Percentiles rank a stretch among this genome's conserved stretches.
Conservation (phyloP, 2,329 filamentous ascomycete species). For the Penicillium sp. region DNA sequence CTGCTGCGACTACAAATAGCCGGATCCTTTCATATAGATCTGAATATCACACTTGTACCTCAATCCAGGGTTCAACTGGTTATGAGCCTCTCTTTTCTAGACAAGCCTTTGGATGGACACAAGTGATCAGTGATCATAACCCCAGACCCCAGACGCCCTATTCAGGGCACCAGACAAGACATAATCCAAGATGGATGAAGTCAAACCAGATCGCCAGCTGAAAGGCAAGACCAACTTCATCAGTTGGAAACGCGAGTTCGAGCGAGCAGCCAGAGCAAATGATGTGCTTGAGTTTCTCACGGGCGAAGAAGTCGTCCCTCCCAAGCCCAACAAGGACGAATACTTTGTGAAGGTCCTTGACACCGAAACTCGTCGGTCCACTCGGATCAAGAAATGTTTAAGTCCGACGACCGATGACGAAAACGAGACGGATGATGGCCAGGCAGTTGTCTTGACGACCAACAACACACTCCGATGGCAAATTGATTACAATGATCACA, state of each 20-base stretch:
- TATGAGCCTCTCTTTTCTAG: background rate
- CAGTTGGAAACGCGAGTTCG: constrained; percentile 2
- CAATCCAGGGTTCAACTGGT: background rate
- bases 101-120: constrained; percentile 1
- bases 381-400: too few relatives aligned
- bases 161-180: background rate
- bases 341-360: too few relatives aligned
- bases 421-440: too few relatives aligned
- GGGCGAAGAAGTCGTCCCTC: background rate
- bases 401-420: too few relatives aligned
- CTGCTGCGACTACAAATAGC: too few relatives aligned
- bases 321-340: background rate
- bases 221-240: constrained; percentile 2
- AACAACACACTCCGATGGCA: too few relatives aligned
- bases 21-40: background rate
- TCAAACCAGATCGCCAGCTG: background rate
- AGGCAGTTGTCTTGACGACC: too few relatives aligned
- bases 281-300: constrained; percentile 1
- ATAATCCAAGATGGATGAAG: constrained; percentile 1
- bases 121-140: constrained; percentile 1
- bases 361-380: too few relatives aligned
- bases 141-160: background rate
- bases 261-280: constrained; percentile 2
- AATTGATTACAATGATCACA: too few relatives aligned
- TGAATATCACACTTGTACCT: background rate